A percentile compares a stretch with the other conserved stretches of the same genome.
phyloP scores from a whole-genome alignment of 352 stramenopile species.

The Globisporangium nunn region DNA sequence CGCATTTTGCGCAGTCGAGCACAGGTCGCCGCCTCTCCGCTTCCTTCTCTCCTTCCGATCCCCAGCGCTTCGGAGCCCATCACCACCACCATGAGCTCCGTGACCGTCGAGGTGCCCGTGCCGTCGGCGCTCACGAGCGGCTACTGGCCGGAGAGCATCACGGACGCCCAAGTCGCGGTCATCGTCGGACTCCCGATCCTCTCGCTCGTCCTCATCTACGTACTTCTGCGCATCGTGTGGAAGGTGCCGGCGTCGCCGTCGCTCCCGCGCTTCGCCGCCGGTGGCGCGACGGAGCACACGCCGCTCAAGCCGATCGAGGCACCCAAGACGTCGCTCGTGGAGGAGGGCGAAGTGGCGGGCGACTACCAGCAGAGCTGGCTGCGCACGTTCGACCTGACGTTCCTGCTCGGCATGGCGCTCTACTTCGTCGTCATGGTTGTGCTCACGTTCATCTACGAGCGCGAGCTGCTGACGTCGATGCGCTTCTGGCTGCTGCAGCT shows the following conservation, averaged over 20 bases:
- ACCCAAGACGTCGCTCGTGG: constrained; percentile 39
- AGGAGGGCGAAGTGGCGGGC: constrained; percentile 47
- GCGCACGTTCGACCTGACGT: constrained; percentile 53
- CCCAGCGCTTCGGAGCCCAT: too few relatives aligned
- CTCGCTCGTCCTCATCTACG: constrained; percentile 45
- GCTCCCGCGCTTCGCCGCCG: constrained; percentile 24
- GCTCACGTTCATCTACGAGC: constrained; percentile 43
- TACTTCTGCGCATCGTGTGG: constrained; percentile 61
- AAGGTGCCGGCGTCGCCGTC: constrained; percentile 26
- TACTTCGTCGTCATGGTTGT: constrained; percentile 36
- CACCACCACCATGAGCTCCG: constrained; percentile 7
- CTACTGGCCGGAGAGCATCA: constrained; percentile 23
- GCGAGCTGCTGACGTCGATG: constrained; percentile 26
- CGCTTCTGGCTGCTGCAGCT: constrained; percentile 43
- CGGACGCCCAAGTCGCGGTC: constrained; percentile 10
- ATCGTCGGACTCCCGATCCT: constrained; percentile 36
- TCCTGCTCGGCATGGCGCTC: constrained; percentile 40
- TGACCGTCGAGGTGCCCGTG: constrained; percentile 10
- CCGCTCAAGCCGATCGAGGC: constrained; percentile 23
- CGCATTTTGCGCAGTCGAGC: neutral
- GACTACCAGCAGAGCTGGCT: constrained; percentile 53
- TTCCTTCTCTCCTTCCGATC: neutral
- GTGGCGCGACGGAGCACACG: constrained; percentile 20
- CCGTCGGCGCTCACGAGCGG: neutral
- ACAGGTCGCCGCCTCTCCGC: neutral